phyloP scores from a whole-genome alignment of 805 yeast genomes.

The Hanseniaspora valbyensis region DNA sequence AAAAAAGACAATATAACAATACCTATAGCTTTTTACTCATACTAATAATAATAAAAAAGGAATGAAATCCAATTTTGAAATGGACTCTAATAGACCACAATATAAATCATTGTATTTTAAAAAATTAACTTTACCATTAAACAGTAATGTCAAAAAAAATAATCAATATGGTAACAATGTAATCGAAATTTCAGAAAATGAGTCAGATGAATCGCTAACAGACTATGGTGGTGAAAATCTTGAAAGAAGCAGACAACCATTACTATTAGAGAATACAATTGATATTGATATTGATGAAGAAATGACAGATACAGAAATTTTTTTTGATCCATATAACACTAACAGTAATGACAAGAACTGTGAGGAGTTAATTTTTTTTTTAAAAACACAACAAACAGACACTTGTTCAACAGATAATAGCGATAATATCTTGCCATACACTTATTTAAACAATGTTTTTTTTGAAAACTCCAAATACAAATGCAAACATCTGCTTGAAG shows the following conservation, averaged over 20 bases:
- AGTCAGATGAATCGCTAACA: not conserved
- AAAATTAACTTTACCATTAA: not conserved
- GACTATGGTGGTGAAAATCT: not conserved
- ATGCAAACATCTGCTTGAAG: slow-evolving; percentile 11
- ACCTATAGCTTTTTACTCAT: not conserved
- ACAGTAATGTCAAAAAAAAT: not conserved
- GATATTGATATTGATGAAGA: no score
- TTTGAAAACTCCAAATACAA: slow-evolving; percentile 7
- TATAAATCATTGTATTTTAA: slow-evolving; percentile 4
- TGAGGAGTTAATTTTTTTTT: no score
- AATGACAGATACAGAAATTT: not conserved
- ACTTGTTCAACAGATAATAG: not conserved
- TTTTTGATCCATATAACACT: not conserved
- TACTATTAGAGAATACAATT: no score
- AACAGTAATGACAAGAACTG: not conserved
- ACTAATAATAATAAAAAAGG: not conserved
- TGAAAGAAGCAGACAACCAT: no score
- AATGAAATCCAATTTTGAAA: not conserved
- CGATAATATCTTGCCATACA: not conserved
- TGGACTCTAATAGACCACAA: not conserved
- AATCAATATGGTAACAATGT: not conserved
- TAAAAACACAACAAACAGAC: not conserved
- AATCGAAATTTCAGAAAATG: not conserved
- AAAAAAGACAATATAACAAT: not conserved
- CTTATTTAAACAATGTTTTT: not conserved